Percentiles rank a stretch among this genome's conserved stretches.
Conservation (phyloP, 768 basidiomycete species). For the Suillus paluster region DNA sequence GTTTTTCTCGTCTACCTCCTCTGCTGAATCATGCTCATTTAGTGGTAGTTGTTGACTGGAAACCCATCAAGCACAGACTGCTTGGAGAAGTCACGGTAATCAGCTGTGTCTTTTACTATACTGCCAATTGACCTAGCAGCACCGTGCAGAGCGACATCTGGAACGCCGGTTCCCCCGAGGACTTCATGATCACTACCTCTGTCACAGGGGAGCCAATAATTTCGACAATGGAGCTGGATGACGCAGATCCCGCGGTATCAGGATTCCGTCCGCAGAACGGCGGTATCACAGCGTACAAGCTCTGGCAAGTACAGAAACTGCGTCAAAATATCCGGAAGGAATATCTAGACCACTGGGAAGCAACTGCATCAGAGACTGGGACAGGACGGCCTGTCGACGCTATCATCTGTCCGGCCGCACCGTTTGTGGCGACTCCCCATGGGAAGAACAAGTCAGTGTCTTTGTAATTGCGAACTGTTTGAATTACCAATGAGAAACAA, state of each 20-base stretch:
- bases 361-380: conserved; percentile 44
- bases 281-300: conserved; percentile 50
- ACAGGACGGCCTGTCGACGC: conserved; percentile 58
- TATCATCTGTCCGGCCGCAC: conserved; percentile 50
- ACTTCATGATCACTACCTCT: conserved; percentile 40
- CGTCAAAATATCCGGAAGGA: conserved; percentile 35
- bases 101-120: too few species aligned
- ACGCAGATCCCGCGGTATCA: conserved; percentile 3
- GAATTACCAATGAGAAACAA: conserved; percentile 19
- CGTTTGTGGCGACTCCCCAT: conserved; percentile 49
- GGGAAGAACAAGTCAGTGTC: conserved; percentile 44
- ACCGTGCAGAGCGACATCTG: conserved; percentile 41
- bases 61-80: too few species aligned
- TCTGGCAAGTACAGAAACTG: conserved; percentile 63
- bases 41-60: too few species aligned
- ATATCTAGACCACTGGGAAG: conserved; percentile 54
- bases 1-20: too few species aligned
- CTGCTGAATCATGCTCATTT: too few species aligned
- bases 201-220: conserved; percentile 57
- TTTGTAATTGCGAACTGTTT: not conserved
- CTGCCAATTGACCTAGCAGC: too few species aligned
- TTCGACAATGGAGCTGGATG: conserved; percentile 42
- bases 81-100: too few species aligned
- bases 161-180: conserved; percentile 48
- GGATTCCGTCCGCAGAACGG: not conserved